Base-by-base conservation (phyloP, 2,329 filamentous ascomycete genomes). In the Gaeumannomyces tritici region DNA sequence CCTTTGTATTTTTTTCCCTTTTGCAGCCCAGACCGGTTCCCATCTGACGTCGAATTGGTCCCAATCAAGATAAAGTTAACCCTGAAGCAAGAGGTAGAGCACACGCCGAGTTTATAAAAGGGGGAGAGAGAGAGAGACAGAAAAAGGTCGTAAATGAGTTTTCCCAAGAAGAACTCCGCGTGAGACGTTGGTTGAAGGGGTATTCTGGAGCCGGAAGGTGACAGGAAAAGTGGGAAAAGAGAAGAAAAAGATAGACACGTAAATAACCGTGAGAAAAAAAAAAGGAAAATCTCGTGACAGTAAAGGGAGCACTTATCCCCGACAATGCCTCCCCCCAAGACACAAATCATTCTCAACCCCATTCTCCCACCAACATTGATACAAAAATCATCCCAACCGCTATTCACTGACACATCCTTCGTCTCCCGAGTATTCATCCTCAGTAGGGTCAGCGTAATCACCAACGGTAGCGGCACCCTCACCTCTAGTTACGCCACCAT, bases 321-420 rank as follows among this genome's bases (percentile, higher is more conserved):
- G 15, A 29, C 18, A 29, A 5, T 12, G 26, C n/a, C n/a, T 12
- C n/a, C 51, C 54, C 24, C 31, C 3, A 18, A 21, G n/a, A 21
- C n/a, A 7, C 24, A 8, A n/a, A 27, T n/a, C 47, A 7, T 28
- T 28, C 42, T 47, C 26, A 51, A n/a, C 12, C 26, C 18, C 6
- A 21, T 47, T 54, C 26, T 15, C 12, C 15, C 11, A 47, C 21
- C 57, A 51, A n/a, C 18, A 15, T 26, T 13, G 5, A 33, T 7
- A 1, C 12, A 42, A 18, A 33, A 9, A 33, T 33, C 35, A 15
- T 31, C 31, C 13, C 18, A 24, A 26, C 21, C 3, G 2, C 66
- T 59, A 75, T 63, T 72, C 71, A 65, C 73, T 74, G 21, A 73
- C 71, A n/a, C 60, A 64, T 26, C 70, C 71, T 27, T 70, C 69